Base-by-base conservation (phyloP, 1,139 yeast species). In the Kodamaea ohmeri region DNA sequence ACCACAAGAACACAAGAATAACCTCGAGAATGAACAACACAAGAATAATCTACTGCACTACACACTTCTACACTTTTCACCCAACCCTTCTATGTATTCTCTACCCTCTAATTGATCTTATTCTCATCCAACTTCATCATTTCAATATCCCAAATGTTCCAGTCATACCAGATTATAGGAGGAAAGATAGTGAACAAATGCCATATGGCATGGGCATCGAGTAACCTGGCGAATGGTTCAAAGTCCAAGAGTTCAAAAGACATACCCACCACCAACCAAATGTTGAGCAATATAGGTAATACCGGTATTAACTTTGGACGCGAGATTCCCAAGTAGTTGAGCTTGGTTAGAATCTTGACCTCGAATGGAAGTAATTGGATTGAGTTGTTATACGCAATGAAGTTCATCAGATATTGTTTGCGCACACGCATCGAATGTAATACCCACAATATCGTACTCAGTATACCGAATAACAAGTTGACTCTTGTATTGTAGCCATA, bases 131-230 rank as follows among this genome's bases (percentile, higher is more conserved):
- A 36, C 42, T 56, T 64, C 44, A 54, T 47, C 47, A 67, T 47
- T 46, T 71, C 76, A 34, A 71, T 43, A 43, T 71, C 76, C 76
- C 76, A 71, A n/a, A 70, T 58, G 43, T 67, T 68, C 76, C 76
- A 71, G 44, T 70, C 75, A 45, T 58, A 69, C 76, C 76, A 71
- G 6, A 71, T 50, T 6, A 67, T 45, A 13, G 70, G 62, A 1
- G 76, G 76, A 37, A 67, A 55, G 2, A 70, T 63, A 3, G 76
- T 71, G 28, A 65, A 53, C 19, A 69, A 52, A 44, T 71, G 76
- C 76, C 76, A 71, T 9, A 71, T 41, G 7, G 70, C 50, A 51
- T 71, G 76, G 8, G 71, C 71, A 46, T 71, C 76, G 1, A 71
- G 40, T 17, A 70, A 46, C 32, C 60, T 51, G 14, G 29, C 42